Conservation (phyloP, 352 stramenopile species). For the Pythium sp. region DNA sequence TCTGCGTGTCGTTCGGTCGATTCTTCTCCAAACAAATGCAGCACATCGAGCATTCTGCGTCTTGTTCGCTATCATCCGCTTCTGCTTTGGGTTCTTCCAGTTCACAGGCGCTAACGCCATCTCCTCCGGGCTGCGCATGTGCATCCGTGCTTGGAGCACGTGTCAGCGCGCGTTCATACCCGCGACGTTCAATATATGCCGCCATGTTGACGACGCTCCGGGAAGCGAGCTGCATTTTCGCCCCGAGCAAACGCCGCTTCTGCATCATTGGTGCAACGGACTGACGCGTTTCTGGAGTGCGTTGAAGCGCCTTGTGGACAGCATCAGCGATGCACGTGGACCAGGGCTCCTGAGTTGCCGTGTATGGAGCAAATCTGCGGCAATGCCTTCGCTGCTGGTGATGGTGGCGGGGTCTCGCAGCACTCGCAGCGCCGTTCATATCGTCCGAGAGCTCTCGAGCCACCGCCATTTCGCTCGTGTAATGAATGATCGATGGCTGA, state of each 20-base stretch:
- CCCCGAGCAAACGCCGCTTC: neutral
- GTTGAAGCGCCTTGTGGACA: slow-evolving; percentile 15
- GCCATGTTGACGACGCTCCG: slow-evolving; percentile 17
- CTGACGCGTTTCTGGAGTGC: neutral
- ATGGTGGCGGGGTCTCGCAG: neutral
- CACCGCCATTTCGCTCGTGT: neutral
- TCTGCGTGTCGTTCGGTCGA: neutral
- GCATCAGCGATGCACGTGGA: neutral
- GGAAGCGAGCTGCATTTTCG: slow-evolving; percentile 13
- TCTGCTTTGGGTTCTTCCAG: neutral
- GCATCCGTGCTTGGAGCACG: neutral
- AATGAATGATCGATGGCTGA: neutral
- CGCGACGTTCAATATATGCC: slow-evolving; percentile 10
- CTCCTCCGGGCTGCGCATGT: neutral
- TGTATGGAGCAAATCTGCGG: slow-evolving; percentile 5
- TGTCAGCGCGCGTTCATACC: neutral
- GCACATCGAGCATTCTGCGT: slow-evolving; percentile 5
- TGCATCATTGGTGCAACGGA: slow-evolving; percentile 2
- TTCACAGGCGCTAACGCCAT: neutral
- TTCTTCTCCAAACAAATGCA: slow-evolving; percentile 33
- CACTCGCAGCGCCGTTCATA: neutral
- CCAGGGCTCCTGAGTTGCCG: neutral
- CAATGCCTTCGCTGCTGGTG: neutral
- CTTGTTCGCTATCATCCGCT: neutral
- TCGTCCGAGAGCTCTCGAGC: neutral